These are phyloP conservation scores for Ceriops tagal DNA, from an alignment of 345 rosid genomes.

Conservation along the genomic window DNA sequence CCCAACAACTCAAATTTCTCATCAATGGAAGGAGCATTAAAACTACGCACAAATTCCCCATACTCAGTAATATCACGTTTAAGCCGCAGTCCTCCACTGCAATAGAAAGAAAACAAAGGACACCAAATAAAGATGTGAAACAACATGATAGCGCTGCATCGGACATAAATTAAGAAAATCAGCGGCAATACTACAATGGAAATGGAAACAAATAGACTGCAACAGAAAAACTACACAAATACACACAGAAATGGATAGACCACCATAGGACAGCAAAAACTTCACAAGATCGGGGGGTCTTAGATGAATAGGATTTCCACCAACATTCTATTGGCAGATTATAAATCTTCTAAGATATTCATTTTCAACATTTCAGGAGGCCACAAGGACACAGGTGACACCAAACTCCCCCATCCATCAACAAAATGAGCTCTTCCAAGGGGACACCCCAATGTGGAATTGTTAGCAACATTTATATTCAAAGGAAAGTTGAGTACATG, in stretches of 20 bases:
- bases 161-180: background rate
- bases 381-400: background rate
- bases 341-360: background rate
- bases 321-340: background rate
- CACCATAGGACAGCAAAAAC: no score
- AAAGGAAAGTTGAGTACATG: background rate
- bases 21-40: conserved; percentile 86
- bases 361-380: background rate
- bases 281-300: no score
- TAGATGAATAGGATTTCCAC: background rate
- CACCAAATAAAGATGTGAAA: conserved; percentile 12
- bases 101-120: conserved; percentile 11
- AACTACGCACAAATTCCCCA: conserved; percentile 79
- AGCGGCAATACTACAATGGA: background rate
- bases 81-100: conserved; percentile 93
- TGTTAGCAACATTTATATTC: background rate
- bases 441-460: background rate
- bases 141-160: background rate
- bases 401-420: conserved; percentile 2
- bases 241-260: no score
- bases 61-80: conserved; percentile 98
- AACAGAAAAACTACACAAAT: conserved; percentile 24
- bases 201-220: conserved; percentile 36
- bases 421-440: background rate
- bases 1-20: conserved; percentile 95